Evolutionary conservation across 208 protist species (phyloP).

Genomic region (Blechomonas ayalai): DNA sequence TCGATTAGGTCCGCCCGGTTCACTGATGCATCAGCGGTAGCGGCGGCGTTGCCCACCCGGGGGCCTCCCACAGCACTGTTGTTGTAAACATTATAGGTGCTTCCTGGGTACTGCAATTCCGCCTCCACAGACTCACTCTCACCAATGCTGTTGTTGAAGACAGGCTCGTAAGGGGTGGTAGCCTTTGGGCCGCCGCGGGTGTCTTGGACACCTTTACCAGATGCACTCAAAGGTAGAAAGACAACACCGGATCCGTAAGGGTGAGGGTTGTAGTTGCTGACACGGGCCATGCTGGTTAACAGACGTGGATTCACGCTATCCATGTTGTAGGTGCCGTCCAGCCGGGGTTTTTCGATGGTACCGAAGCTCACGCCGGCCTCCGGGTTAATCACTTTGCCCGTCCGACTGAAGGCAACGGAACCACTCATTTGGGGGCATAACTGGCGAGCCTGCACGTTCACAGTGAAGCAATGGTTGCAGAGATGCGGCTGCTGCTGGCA

Average conservation of each 20-base stretch:
- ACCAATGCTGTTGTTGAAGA: slow-evolving; percentile 60
- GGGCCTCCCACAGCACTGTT: not conserved
- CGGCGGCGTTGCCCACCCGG: not conserved
- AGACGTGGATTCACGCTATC: slow-evolving; percentile 12
- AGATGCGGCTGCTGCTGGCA: slow-evolving; percentile 51
- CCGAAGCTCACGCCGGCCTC: slow-evolving; percentile 47
- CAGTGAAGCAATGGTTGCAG: slow-evolving; percentile 63
- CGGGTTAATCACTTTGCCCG: slow-evolving; percentile 50
- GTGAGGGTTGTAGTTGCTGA: slow-evolving; percentile 53
- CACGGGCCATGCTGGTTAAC: slow-evolving; percentile 13
- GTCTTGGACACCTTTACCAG: not conserved
- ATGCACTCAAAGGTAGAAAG: slow-evolving; percentile 33
- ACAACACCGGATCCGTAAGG: slow-evolving; percentile 76
- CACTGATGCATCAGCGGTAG: slow-evolving; percentile 6
- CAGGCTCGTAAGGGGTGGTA: slow-evolving; percentile 9
- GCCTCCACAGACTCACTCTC: slow-evolving; percentile 24
- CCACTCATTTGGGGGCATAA: slow-evolving; percentile 23
- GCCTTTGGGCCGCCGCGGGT: slow-evolving; percentile 3
- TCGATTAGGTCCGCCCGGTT: not conserved
- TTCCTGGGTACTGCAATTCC: slow-evolving; percentile 66
- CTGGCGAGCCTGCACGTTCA: slow-evolving; percentile 66
- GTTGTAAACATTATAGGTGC: slow-evolving; percentile 75
- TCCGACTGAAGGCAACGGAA: slow-evolving; percentile 37
- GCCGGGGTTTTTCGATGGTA: slow-evolving; percentile 12
- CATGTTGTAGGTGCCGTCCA: slow-evolving; percentile 36